phyloP scores from a whole-genome alignment of 73 alveolate species.

The Paramecium caudatum region DNA sequence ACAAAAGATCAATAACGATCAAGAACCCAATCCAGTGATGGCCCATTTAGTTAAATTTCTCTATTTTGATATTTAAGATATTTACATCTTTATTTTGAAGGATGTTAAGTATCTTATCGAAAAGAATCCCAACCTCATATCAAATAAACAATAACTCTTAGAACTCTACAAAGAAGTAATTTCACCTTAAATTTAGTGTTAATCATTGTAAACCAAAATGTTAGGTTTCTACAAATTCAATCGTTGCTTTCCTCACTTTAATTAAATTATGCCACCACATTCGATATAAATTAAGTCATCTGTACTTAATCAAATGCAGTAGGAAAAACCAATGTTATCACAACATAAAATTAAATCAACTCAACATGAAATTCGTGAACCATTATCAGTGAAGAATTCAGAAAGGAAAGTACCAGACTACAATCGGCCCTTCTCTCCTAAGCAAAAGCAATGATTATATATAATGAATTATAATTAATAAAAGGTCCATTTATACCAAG shows the following conservation, averaged over 20 bases:
- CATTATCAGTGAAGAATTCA: constrained; percentile 12
- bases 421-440: constrained; percentile 29
- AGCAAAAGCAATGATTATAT: background rate
- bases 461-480: background rate
- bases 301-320: background rate
- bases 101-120: constrained; percentile 60
- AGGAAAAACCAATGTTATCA: background rate
- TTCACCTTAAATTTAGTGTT: constrained; percentile 32
- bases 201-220: constrained; percentile 38
- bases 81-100: constrained; percentile 42
- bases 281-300: constrained; percentile 46
- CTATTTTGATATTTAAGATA: constrained; percentile 60
- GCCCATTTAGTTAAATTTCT: constrained; percentile 58
- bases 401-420: background rate
- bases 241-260: constrained; percentile 29
- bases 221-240: constrained; percentile 59
- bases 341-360: background rate
- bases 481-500: constrained; percentile 48
- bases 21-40: constrained; percentile 12
- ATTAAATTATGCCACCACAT: constrained; percentile 60
- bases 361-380: background rate
- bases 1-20: background rate
- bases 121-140: background rate
- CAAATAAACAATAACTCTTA: background rate
- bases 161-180: constrained; percentile 61